A percentile compares a stretch with the other conserved stretches of the same genome.
Conservation (phyloP, 129 eudicot species). For the Scalesia atractyloides region DNA sequence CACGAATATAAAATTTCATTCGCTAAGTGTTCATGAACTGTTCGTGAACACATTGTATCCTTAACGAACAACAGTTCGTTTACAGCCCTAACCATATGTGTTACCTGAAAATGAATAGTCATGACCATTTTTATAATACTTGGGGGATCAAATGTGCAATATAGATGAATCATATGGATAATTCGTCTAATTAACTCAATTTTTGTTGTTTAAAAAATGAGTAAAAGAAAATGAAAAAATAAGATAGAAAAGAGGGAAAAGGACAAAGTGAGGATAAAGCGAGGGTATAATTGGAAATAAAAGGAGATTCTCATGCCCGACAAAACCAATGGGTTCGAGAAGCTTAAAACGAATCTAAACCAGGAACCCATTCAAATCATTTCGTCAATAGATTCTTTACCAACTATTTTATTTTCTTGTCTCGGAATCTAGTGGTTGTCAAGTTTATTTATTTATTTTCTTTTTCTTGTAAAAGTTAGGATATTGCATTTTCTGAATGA, state of each 20-base stretch:
- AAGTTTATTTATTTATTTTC: neutral
- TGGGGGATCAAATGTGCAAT: too few species aligned
- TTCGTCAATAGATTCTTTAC: slow-evolving; percentile 22
- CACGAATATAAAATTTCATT: too few species aligned
- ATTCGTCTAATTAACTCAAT: too few species aligned
- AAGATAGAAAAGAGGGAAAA: neutral
- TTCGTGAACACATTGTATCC: too few species aligned
- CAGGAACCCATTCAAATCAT: slow-evolving; percentile 27
- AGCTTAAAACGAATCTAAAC: slow-evolving; percentile 28
- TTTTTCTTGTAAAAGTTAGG: neutral
- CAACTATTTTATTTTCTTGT: slow-evolving; percentile 1
- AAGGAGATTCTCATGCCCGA: slow-evolving; percentile 38
- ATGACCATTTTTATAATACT: too few species aligned
- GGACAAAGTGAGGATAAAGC: neutral
- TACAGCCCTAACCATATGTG: too few species aligned
- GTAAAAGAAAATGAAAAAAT: neutral
- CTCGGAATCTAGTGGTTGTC: slow-evolving; percentile 25
- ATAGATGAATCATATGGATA: too few species aligned
- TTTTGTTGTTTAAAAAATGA: neutral
- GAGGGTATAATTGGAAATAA: slow-evolving; percentile 8
- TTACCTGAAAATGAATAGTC: too few species aligned
- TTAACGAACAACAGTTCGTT: too few species aligned
- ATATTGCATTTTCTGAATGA: neutral
- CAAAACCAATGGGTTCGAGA: slow-evolving; percentile 36
- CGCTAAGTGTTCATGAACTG: too few species aligned